phyloP scores from a whole-genome alignment of 371 early-diverging fungal species.

The Apophysomyces ossiformis region DNA sequence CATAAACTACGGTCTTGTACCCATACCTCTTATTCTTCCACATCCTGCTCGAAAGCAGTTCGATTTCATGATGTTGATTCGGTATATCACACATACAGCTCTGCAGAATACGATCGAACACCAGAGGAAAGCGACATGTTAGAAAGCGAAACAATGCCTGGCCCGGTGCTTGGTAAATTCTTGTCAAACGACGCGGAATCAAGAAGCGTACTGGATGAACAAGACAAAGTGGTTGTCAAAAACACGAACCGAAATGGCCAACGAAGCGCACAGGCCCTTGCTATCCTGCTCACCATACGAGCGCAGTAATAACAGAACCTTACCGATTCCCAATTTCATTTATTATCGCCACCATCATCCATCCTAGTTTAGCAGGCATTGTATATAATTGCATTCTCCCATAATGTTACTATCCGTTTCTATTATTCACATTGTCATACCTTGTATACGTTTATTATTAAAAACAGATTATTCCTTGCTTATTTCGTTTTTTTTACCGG shows the following conservation, averaged over 20 bases:
- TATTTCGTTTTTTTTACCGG: background rate
- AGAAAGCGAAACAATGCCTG: background rate
- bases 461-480: too few relatives aligned
- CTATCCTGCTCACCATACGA: conserved; percentile 2
- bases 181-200: background rate
- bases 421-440: background rate
- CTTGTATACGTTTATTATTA: too few relatives aligned
- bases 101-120: conserved; percentile 4
- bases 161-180: background rate
- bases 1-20: background rate
- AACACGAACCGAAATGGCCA: background rate
- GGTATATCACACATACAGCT: conserved; percentile 1
- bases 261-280: conserved; percentile 7
- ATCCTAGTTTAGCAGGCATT: background rate
- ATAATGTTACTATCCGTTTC: background rate
- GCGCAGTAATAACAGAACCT: background rate
- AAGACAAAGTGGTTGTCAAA: conserved; percentile 5
- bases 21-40: background rate
- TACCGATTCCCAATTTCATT: background rate
- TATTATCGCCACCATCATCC: background rate
- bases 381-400: conserved; percentile 4
- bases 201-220: background rate
- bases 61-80: conserved; percentile 2
- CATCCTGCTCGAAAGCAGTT: background rate
- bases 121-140: background rate